Evolutionary conservation across 768 basidiomycete genomes (phyloP).

Genomic region (Cytidiella melzeri): DNA sequence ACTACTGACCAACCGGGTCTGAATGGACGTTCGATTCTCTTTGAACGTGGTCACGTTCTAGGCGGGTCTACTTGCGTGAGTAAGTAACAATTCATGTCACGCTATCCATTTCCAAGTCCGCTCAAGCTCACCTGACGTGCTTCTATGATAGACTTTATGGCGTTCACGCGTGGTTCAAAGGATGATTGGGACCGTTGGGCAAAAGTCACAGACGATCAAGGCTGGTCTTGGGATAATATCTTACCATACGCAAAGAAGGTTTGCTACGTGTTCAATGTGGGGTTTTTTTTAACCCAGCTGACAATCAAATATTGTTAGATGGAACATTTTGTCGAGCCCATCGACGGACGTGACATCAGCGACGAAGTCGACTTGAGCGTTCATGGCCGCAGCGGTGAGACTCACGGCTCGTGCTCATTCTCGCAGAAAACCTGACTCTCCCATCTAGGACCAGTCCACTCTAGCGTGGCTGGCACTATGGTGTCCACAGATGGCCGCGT

Average conservation of each 20-base stretch:
- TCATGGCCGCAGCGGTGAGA: not conserved
- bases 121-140: conserved; percentile 10
- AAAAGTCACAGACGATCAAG: conserved; percentile 17
- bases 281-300: not conserved
- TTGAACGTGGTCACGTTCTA: conserved; percentile 1
- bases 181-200: conserved; percentile 21
- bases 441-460: conserved; percentile 5
- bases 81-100: not conserved
- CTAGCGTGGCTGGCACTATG: conserved; percentile 9
- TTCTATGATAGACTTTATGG: conserved; percentile 18
- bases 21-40: not conserved
- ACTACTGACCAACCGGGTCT: not conserved
- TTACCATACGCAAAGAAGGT: conserved; percentile 11
- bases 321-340: conserved; percentile 10
- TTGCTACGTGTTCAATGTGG: not conserved
- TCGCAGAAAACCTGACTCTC: no score
- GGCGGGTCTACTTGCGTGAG: conserved; percentile 1
- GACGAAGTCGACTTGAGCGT: not conserved
- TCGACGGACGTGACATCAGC: conserved; percentile 12
- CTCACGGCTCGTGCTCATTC: no score
- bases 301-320: conserved; percentile 4
- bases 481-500: conserved; percentile 10
- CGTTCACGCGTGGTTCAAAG: conserved; percentile 19
- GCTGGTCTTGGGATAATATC: conserved; percentile 21
- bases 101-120: not conserved